These are phyloP conservation scores for Aleurites moluccanus DNA, from an alignment of 441 rosid species.

Conservation along the genomic window DNA sequence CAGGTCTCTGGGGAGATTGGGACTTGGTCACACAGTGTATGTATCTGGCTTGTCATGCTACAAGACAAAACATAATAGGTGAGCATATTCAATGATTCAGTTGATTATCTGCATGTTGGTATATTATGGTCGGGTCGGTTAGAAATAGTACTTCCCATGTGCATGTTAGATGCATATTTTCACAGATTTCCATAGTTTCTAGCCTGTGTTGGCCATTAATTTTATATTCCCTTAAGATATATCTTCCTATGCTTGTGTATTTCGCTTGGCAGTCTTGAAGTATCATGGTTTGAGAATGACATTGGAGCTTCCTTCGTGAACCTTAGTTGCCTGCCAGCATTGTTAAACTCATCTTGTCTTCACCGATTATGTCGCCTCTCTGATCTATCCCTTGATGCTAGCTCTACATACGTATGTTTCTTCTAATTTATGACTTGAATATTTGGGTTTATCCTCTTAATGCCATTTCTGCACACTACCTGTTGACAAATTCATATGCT, in stretches of 20 bases:
- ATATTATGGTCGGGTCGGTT: conserved; percentile 2
- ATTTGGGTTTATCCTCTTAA: conserved; percentile 3
- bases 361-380: conserved; percentile 57
- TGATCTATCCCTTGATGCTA: conserved; percentile 45
- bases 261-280: conserved; percentile 60
- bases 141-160: background rate
- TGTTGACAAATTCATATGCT: background rate
- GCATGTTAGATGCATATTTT: background rate
- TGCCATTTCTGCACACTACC: background rate
- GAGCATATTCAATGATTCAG: conserved; percentile 21
- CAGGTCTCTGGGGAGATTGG: conserved; percentile 89
- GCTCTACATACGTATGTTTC: conserved; percentile 50
- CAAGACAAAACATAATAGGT: conserved; percentile 48
- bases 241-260: conserved; percentile 13
- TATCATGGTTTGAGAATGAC: conserved; percentile 66
- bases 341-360: conserved; percentile 83
- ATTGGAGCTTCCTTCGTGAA: conserved; percentile 62
- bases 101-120: background rate
- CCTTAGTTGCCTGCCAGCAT: conserved; percentile 83
- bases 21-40: conserved; percentile 68
- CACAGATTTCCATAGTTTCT: background rate
- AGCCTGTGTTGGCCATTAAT: background rate
- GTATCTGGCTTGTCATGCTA: conserved; percentile 79
- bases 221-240: conserved; percentile 10
- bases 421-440: conserved; percentile 3